Evolutionary conservation across 139 green algal species (phyloP).

Genomic region (Prasinococcaceae sp.): DNA sequence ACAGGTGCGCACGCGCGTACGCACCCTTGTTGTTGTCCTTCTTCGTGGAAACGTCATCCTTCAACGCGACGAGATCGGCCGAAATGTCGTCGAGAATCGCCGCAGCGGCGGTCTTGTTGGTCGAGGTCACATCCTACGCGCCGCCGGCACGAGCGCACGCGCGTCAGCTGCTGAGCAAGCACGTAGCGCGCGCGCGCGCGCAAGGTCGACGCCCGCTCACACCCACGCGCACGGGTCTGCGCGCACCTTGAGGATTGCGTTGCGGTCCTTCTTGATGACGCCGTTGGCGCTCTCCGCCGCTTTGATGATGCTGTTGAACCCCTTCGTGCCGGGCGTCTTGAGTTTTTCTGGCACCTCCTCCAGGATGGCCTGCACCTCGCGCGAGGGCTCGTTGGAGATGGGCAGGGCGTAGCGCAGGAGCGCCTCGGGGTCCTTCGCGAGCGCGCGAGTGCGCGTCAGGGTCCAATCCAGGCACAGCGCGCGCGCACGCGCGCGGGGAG

Average conservation of each 20-base stretch:
- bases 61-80: constrained; percentile 48
- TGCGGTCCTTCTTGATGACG: constrained; percentile 38
- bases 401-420: constrained; percentile 88
- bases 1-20: not conserved
- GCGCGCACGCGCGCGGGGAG: too few species aligned
- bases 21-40: too few species aligned
- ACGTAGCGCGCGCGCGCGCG: constrained; percentile 19
- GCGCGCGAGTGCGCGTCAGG: constrained; percentile 11
- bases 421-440: constrained; percentile 70
- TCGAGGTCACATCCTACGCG: constrained; percentile 44
- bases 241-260: constrained; percentile 25
- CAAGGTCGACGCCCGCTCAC: constrained; percentile 1
- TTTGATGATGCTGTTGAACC: constrained; percentile 21
- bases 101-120: constrained; percentile 62
- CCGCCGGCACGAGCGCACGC: constrained; percentile 53
- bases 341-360: constrained; percentile 79
- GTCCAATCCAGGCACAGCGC: too few species aligned
- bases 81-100: constrained; percentile 67
- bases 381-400: constrained; percentile 81
- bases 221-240: too few species aligned
- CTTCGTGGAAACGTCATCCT: too few species aligned
- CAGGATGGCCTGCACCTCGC: constrained; percentile 68
- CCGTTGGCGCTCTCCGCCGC: constrained; percentile 36
- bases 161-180: constrained; percentile 30
- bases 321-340: constrained; percentile 51